phyloP scores from a whole-genome alignment of 805 yeast genomes.

The Nematodospora valgi region DNA sequence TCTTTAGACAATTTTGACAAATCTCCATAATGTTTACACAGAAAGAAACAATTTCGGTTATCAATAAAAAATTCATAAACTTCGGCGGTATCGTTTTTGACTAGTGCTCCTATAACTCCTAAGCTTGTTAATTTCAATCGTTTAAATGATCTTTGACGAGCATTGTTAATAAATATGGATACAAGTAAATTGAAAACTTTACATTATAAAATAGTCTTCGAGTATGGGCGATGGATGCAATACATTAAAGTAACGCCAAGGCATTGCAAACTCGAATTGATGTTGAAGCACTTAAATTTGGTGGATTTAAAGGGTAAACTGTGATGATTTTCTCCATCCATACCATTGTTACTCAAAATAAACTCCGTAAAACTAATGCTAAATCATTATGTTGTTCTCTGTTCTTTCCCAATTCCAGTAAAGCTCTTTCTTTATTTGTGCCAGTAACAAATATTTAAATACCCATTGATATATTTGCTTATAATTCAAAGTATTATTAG shows the following conservation, averaged over 20 bases:
- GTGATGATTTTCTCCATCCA: slow-evolving; percentile 83
- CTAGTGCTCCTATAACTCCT: slow-evolving; percentile 96
- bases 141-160: slow-evolving; percentile 90
- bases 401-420: slow-evolving; percentile 87
- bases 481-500: slow-evolving; percentile 44
- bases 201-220: slow-evolving; percentile 82
- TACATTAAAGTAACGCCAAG: slow-evolving; percentile 89
- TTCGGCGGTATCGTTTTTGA: slow-evolving; percentile 92
- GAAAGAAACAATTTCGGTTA: slow-evolving; percentile 95
- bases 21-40: slow-evolving; percentile 94
- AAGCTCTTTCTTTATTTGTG: slow-evolving; percentile 87
- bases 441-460: slow-evolving; percentile 84
- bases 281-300: slow-evolving; percentile 76
- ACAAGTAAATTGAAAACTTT: slow-evolving; percentile 85
- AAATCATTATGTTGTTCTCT: slow-evolving; percentile 93
- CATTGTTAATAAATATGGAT: slow-evolving; percentile 90
- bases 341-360: slow-evolving; percentile 94
- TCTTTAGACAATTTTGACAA: slow-evolving; percentile 88
- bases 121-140: slow-evolving; percentile 87
- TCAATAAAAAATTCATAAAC: slow-evolving; percentile 84
- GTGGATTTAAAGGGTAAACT: slow-evolving; percentile 91
- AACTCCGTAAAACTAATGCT: slow-evolving; percentile 90
- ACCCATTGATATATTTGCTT: slow-evolving; percentile 89
- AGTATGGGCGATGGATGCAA: slow-evolving; percentile 92
- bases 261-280: slow-evolving; percentile 96